Base-by-base conservation (phyloP, 1,284 basidiomycete species). In the Apiotrichum gamsii region DNA sequence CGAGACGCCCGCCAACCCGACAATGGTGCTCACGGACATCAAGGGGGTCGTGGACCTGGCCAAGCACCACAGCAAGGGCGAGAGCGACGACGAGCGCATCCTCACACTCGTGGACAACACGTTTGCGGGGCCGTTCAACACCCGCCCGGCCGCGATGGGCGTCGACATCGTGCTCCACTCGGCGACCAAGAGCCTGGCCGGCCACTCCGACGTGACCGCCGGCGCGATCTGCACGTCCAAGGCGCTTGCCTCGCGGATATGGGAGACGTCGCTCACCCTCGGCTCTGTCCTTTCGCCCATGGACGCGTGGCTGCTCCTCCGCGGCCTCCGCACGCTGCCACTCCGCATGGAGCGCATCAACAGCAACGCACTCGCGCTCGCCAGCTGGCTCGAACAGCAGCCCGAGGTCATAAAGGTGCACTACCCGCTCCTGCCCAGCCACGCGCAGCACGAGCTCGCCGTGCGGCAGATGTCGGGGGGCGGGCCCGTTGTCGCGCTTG, bases 1-100 rank as follows among this genome's bases (percentile, higher is more conserved):
- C 35, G 48, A 50, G 39, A 50, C 48, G n/a, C 48, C 48, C 8
- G 48, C 48, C 34, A 50, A 50, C 48, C 48, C 48, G 14, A 50
- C 48, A 10, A 30, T 50, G 19, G 48, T 50, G 2, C 43, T 50
- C 9, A 50, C 48, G 11, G 48, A 50, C 31, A 21, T 50, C 1
- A 43, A 30, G 4, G 48, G 29, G 3, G 39, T 50, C 10, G 48
- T 30, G 2, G 43, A 11, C 8, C 34, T 50, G 11, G 48, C 48
- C 3, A 33, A 29, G 23, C 9, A 35, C 34, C 39, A 32, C 39
- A 23, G 35, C 39, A 32, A 23, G 30, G 21, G 25, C 14, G 19
- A 10, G 20, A 29, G 29, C 25, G 29, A 31, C 29, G 39, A 31
- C 39, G 30, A 39, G 28, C 29, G 30, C 31, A 50, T 50, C 39